These are phyloP conservation scores for Apiospora hydei DNA, from an alignment of 2,329 filamentous ascomycete genomes.

Conservation along the genomic window DNA sequence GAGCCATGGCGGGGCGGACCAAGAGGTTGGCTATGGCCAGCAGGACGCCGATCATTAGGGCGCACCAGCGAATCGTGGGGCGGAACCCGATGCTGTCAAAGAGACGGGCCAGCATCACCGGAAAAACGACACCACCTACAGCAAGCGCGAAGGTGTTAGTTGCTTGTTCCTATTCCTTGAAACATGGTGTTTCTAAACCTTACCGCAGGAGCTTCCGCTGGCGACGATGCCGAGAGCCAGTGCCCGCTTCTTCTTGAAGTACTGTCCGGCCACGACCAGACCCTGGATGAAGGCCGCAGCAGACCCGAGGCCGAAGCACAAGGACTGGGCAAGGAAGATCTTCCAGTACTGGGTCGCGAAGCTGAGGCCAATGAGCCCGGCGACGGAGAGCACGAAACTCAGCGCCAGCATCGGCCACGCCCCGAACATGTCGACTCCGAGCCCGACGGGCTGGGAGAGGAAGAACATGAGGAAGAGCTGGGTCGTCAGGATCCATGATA, in stretches of 20 bases:
- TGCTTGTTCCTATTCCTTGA: conserved; percentile 37
- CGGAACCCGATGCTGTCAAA: conserved; percentile 57
- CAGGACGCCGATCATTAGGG: conserved; percentile 30
- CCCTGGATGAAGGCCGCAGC: conserved; percentile 50
- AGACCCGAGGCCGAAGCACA: conserved; percentile 50
- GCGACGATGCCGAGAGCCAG: conserved; percentile 59
- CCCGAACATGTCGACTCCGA: conserved; percentile 70
- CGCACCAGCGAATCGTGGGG: conserved; percentile 31
- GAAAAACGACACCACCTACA: conserved; percentile 60
- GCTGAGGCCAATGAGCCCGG: conserved; percentile 71
- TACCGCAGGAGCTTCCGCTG: no score
- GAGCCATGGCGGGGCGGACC: conserved; percentile 5
- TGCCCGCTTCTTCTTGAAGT: conserved; percentile 58
- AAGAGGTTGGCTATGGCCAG: conserved; percentile 28
- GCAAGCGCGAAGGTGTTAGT: conserved; percentile 50
- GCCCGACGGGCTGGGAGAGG: conserved; percentile 54
- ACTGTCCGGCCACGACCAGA: conserved; percentile 56
- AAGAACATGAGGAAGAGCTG: conserved; percentile 54
- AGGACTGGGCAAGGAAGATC: conserved; percentile 51
- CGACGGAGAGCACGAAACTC: conserved; percentile 64
- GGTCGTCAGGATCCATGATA: conserved; percentile 67
- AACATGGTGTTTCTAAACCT: no score
- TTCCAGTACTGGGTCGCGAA: conserved; percentile 55
- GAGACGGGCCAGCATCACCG: conserved; percentile 64
- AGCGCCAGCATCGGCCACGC: conserved; percentile 63